Evolutionary conservation across 805 yeast genomes (phyloP).

Genomic region (Alloascoidea africana): DNA sequence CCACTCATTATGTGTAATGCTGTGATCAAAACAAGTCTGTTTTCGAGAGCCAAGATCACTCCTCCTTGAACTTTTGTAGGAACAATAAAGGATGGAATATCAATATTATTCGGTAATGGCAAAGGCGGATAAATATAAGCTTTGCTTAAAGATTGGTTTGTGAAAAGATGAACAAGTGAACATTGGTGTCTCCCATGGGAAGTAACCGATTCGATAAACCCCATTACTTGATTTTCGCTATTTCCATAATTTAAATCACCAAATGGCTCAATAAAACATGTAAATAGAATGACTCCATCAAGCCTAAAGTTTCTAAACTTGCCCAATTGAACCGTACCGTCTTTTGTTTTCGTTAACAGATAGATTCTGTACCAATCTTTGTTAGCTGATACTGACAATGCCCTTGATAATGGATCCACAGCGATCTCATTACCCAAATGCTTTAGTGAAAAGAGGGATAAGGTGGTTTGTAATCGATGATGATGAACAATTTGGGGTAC

Average conservation of each 20-base stretch:
- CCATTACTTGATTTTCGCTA: constrained; percentile 17
- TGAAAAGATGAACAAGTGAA: constrained; percentile 25
- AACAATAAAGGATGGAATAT: constrained; percentile 26
- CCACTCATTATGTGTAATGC: constrained; percentile 33
- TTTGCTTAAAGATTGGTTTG: constrained; percentile 18
- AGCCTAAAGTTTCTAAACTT: constrained; percentile 24
- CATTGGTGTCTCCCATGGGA: constrained; percentile 21
- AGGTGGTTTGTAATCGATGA: too few species aligned
- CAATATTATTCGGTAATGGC: constrained; percentile 24
- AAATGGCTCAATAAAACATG: constrained; percentile 27
- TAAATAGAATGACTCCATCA: constrained; percentile 24
- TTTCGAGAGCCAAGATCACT: constrained; percentile 23
- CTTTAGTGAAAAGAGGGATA: constrained; percentile 9
- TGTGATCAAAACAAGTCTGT: constrained; percentile 20
- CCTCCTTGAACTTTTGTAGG: constrained; percentile 20
- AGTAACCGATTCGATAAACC: constrained; percentile 23
- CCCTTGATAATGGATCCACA: constrained; percentile 23
- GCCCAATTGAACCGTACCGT: constrained; percentile 21
- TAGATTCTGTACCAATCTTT: constrained; percentile 23
- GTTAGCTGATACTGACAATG: constrained; percentile 23
- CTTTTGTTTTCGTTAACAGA: constrained; percentile 19
- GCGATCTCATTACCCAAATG: constrained; percentile 15
- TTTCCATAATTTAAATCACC: constrained; percentile 2
- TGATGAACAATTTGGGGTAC: constrained; percentile 4
- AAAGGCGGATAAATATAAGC: constrained; percentile 21